Base-by-base conservation (phyloP, 2,329 filamentous ascomycete genomes). In the Clarireedia sp. region DNA sequence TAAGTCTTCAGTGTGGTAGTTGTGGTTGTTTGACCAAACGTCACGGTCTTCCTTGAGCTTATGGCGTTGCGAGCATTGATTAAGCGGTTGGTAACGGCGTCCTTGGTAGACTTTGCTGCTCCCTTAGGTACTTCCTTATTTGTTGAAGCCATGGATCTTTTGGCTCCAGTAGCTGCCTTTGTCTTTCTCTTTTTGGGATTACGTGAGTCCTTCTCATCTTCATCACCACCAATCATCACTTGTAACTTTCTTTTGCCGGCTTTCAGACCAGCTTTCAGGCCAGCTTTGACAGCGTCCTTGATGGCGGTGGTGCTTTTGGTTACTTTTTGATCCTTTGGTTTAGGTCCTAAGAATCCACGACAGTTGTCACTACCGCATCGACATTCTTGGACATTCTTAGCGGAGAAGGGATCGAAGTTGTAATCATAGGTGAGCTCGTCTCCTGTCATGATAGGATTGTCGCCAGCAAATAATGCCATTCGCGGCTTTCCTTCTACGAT, bases 381-480 rank as follows among this genome's bases (percentile, higher is more conserved):
- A 68, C 82, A 86, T 66, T 76, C 79, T 68, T 86, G 82, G 48
- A 85, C 81, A 67, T 85, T 85, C 72, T 85, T 85, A 65, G 79
- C 76, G 9, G 81, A 85, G 68, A 85, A 86, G 3, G 82, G 82
- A 66, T 85, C 82, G 66, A 86, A 86, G 68, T 86, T 86, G 74
- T 86, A 86, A 76, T 99, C 94, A 69, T 99, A 99, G 0, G 91
- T 97, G 59, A 99, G 76, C 72, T 99, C 94, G 60, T 97, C 90
- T 23, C 94, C 94, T 10, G 91, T 96, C 83, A 88, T 88, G 68
- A 99, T 92, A 14, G 90, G 90, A 48, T 79, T 78, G 64, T 95
- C 87, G 33, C 92, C 92, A 12, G 94, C 94, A 69, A 99, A 99
- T 1, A 99, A 81, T 16, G 91, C 94, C 90, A 99, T 97, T 55